These are phyloP conservation scores for Rhynchosporium graminicola DNA, from an alignment of 2,329 filamentous ascomycete species.

Conservation along the genomic window DNA sequence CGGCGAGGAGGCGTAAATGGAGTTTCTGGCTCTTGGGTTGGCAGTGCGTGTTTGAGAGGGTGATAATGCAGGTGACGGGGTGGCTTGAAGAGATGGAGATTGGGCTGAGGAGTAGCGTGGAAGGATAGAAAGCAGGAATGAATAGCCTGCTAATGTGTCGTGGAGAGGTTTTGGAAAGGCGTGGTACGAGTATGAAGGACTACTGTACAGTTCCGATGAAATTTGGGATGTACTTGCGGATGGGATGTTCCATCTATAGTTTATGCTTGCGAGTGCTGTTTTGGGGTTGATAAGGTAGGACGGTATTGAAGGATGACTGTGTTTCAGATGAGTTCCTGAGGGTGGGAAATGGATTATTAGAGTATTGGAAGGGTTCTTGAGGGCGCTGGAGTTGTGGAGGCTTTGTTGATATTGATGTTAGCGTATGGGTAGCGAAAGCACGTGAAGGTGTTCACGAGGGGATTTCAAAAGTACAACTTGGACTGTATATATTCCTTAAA, in stretches of 20 bases:
- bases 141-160: slow-evolving; percentile 56
- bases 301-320: slow-evolving; percentile 44
- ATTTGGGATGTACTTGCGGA: slow-evolving; percentile 12
- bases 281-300: slow-evolving; percentile 49
- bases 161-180: slow-evolving; percentile 59
- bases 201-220: slow-evolving; percentile 14
- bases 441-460: neutral
- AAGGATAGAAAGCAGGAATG: slow-evolving; percentile 30
- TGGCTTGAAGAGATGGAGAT: slow-evolving; percentile 1
- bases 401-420: slow-evolving; percentile 26
- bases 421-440: slow-evolving; percentile 15
- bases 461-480: neutral
- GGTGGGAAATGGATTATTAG: slow-evolving; percentile 57
- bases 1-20: slow-evolving; percentile 38
- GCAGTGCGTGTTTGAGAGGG: too few species aligned
- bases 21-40: slow-evolving; percentile 26
- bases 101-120: slow-evolving; percentile 15
- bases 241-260: slow-evolving; percentile 56
- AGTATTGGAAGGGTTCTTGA: slow-evolving; percentile 42
- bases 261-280: slow-evolving; percentile 55
- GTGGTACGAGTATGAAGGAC: slow-evolving; percentile 26
- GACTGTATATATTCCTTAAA: neutral
- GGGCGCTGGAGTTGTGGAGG: slow-evolving; percentile 35
- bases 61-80: neutral
- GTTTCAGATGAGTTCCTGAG: slow-evolving; percentile 44